phyloP scores from a whole-genome alignment of 106 monocot species.

The Dendrobium chrysotoxum region DNA sequence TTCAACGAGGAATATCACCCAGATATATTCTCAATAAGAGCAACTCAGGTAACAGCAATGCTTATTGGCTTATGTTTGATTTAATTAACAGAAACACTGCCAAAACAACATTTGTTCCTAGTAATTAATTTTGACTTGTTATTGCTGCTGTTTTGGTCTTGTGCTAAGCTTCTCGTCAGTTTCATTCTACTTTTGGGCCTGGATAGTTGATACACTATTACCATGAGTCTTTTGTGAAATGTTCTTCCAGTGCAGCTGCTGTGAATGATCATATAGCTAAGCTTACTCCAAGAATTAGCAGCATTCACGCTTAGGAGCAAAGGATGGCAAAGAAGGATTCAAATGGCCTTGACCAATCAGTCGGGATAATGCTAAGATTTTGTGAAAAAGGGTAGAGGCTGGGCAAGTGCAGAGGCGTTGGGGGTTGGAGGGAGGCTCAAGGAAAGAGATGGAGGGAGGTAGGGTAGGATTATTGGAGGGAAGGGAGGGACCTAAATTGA shows the following conservation, averaged over 20 bases:
- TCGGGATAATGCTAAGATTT: too few species aligned
- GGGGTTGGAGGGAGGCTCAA: too few species aligned
- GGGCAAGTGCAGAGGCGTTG: too few species aligned
- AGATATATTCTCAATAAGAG: conserved; percentile 62
- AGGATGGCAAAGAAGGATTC: too few species aligned
- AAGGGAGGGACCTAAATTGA: too few species aligned
- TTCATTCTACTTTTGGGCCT: background rate
- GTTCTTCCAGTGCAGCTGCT: background rate
- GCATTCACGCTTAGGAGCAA: too few species aligned
- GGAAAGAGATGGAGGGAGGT: too few species aligned
- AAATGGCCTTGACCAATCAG: too few species aligned
- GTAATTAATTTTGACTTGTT: background rate
- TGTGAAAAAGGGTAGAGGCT: too few species aligned
- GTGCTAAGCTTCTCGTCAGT: background rate
- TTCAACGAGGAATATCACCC: conserved; percentile 88
- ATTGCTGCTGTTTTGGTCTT: background rate
- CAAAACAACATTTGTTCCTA: background rate
- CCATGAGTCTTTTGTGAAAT: background rate
- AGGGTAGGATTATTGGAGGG: too few species aligned
- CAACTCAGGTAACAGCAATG: conserved; percentile 63
- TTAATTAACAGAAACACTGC: background rate
- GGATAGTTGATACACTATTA: background rate
- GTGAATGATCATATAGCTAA: too few species aligned
- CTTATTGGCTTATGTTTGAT: background rate
- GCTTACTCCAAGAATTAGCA: too few species aligned